These are phyloP conservation scores for Endotrypanum monterogeii DNA, from an alignment of 208 protist genomes.

Conservation along the genomic window DNA sequence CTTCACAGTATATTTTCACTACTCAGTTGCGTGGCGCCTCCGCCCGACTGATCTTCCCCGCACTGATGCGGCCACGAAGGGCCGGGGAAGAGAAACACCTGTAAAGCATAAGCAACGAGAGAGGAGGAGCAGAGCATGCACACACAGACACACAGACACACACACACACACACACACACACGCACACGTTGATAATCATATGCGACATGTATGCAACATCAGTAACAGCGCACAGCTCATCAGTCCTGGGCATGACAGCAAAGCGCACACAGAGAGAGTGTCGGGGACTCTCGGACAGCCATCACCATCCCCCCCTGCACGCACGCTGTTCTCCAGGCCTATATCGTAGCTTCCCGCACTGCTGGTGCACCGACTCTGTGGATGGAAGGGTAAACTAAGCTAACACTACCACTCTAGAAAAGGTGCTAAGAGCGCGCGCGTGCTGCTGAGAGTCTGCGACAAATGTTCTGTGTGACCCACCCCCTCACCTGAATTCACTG, in stretches of 20 bases:
- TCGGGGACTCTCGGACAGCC: background rate
- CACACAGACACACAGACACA: background rate
- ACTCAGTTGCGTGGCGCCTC: no score
- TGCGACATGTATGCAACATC: no score
- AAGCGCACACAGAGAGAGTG: background rate
- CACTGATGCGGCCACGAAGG: no score
- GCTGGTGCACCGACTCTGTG: background rate
- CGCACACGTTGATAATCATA: background rate
- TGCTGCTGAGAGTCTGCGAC: background rate
- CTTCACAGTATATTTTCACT: no score
- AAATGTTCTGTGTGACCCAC: constrained; percentile 2
- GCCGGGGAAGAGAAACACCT: background rate
- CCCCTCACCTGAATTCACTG: background rate
- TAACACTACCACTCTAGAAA: constrained; percentile 19
- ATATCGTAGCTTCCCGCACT: background rate
- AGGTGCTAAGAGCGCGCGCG: constrained; percentile 5
- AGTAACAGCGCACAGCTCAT: background rate
- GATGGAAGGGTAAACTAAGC: background rate
- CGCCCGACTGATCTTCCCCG: no score
- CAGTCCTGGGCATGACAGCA: background rate
- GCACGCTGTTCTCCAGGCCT: background rate
- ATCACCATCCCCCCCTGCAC: background rate
- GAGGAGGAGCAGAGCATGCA: background rate
- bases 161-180: background rate
- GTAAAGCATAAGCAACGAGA: background rate